phyloP scores from a whole-genome alignment of 73 alveolate species.

The Breviolum minutum region DNA sequence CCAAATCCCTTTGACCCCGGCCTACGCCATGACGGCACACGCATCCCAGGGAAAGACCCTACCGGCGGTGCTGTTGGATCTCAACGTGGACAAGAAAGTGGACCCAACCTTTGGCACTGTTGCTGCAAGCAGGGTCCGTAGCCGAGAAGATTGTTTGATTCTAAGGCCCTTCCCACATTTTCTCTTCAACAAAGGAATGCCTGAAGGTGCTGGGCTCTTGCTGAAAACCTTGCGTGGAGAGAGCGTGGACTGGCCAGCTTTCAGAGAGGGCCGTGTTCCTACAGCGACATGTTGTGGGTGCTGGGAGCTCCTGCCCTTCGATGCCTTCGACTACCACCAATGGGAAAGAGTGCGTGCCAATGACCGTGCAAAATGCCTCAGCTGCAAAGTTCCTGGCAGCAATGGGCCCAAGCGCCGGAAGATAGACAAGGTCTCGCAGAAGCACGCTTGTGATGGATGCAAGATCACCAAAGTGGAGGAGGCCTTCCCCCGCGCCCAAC shows the following conservation, averaged over 20 bases:
- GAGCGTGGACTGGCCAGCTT: slow-evolving; percentile 22
- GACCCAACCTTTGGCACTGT: slow-evolving; percentile 87
- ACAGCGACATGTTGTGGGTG: neutral
- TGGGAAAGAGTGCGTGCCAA: slow-evolving; percentile 40
- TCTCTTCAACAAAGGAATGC: neutral
- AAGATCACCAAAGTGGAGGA: too few relatives aligned
- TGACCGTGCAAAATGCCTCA: neutral
- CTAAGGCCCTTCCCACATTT: slow-evolving; percentile 24
- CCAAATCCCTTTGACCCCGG: slow-evolving; percentile 55
- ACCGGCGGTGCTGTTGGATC: slow-evolving; percentile 34
- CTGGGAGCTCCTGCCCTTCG: neutral
- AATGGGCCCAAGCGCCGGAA: neutral
- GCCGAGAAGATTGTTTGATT: slow-evolving; percentile 24
- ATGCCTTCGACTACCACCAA: neutral
- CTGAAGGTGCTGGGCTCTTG: slow-evolving; percentile 42
- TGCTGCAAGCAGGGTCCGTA: slow-evolving; percentile 35
- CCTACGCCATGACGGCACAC: slow-evolving; percentile 79
- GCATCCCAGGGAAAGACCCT: slow-evolving; percentile 45
- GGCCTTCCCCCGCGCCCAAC: too few relatives aligned
- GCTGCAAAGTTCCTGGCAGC: slow-evolving; percentile 4
- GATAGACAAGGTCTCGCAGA: too few relatives aligned
- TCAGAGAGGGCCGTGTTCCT: slow-evolving; percentile 3
- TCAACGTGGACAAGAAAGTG: slow-evolving; percentile 57
- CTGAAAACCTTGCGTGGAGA: slow-evolving; percentile 44
- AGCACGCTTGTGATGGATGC: too few relatives aligned